Evolutionary conservation across 495 filamentous ascomycete genomes (phyloP), one percentile per base, ranked within the genome.

Genomic region (Terfezia claveryi): DNA sequence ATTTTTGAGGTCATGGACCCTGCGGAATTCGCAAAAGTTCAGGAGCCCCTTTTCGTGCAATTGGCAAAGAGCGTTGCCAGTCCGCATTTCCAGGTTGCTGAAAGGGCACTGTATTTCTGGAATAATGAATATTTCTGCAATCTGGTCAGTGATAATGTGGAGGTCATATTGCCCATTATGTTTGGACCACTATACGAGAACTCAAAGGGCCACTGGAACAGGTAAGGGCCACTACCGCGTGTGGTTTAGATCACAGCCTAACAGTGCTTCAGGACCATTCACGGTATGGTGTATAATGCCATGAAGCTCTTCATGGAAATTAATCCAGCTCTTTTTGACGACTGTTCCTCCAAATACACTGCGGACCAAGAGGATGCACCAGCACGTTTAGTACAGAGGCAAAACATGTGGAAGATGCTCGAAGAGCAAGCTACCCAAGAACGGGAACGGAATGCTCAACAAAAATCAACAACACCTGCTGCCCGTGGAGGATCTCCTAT

Each of bases 301-400:
- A 99, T 99, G 91, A 99, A 99, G 66, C 80, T 99, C 49, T 99
- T 99, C 69, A 99, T 99, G 91, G 91, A 99, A 68, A 95, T 99
- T 62, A 96, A 99, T 62, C 91, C 91, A 14, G 86, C 93, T 63
- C 80, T 99, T 23, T 99, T 99, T 65, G 91, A 99, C 60, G 91
- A 96, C 63, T 99, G 91, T 70, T 94, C 89, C 8, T 87, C 93
- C 62, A 87, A 94, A 57, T 99, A 96, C 66, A 89, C 87, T n/a
- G 91, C 96, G 65, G 80, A 87, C 58, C 89, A 96, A 68, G 91
- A 87, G 67, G 85, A 76, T 58, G 85, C 86, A 12, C 80, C 85
- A 1, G 74, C 88, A 41, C 76, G 86, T 37, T 78, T 92, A 63
- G 76, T 79, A 58, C 71, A 76, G 44, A 80, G 91, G 55, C 75